These are phyloP conservation scores for Crithidia sp. DNA, from an alignment of 208 protist genomes.

Conservation along the genomic window DNA sequence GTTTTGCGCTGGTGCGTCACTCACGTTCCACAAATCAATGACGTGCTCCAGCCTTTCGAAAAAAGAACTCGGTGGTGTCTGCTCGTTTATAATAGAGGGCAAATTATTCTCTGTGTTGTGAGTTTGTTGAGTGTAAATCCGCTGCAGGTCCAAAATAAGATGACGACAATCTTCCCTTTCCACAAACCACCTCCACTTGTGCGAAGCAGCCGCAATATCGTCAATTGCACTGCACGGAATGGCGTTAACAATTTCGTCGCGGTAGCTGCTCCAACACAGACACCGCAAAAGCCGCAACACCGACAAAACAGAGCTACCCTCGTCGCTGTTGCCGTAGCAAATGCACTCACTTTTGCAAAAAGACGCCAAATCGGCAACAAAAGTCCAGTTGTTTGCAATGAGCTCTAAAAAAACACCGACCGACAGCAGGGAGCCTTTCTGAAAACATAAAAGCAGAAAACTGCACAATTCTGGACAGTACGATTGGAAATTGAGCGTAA, in stretches of 20 bases:
- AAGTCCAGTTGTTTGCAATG: constrained; percentile 17
- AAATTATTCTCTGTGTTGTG: too few relatives aligned
- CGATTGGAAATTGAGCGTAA: constrained; percentile 18
- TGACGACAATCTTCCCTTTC: constrained; percentile 2
- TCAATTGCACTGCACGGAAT: neutral
- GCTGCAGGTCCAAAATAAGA: constrained; percentile 5
- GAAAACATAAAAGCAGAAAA: constrained; percentile 26
- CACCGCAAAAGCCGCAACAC: constrained; percentile 12
- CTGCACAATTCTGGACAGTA: constrained; percentile 21
- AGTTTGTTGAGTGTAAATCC: neutral
- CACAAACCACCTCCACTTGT: constrained; percentile 13
- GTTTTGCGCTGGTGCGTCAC: neutral
- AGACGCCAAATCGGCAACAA: constrained; percentile 9
- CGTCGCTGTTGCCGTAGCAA: neutral
- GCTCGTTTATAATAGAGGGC: neutral
- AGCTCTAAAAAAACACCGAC: constrained; percentile 18
- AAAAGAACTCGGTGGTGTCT: neutral
- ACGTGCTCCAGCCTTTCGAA: constrained; percentile 8
- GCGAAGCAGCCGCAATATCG: neutral
- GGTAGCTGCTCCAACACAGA: constrained; percentile 5
- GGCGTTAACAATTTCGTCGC: neutral
- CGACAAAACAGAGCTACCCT: neutral
- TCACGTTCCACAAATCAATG: neutral
- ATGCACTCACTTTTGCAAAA: constrained; percentile 12
- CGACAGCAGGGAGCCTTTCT: neutral